Percentiles rank a stretch among this genome's conserved stretches.
These are phyloP conservation scores for Samsoniella hepiali DNA, from an alignment of 2,329 filamentous ascomycete species.

Conservation along the genomic window DNA sequence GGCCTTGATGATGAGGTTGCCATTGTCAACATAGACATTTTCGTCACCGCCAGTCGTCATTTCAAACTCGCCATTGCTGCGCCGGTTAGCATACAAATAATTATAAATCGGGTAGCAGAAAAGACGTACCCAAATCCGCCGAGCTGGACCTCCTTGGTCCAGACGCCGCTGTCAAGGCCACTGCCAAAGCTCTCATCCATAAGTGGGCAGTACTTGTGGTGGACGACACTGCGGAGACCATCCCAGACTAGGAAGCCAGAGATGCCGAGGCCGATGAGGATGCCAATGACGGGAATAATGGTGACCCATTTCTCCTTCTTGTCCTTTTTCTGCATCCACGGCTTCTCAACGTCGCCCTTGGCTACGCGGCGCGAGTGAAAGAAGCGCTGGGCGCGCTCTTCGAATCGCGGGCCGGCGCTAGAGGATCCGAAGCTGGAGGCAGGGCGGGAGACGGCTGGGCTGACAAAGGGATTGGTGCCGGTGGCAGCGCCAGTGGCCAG, in stretches of 20 bases:
- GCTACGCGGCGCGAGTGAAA: constrained; percentile 72
- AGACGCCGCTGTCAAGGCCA: constrained; percentile 58
- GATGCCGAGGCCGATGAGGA: constrained; percentile 64
- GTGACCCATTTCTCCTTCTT: constrained; percentile 84
- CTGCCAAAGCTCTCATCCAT: constrained; percentile 61
- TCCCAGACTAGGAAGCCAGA: constrained; percentile 73
- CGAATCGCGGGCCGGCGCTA: constrained; percentile 36
- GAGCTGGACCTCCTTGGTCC: constrained; percentile 72
- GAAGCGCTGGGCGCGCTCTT: constrained; percentile 50
- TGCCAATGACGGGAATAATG: constrained; percentile 71
- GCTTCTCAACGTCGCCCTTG: constrained; percentile 71
- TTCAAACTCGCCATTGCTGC: constrained; percentile 77
- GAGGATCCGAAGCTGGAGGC: constrained; percentile 47
- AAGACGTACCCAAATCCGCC: constrained; percentile 69
- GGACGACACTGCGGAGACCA: constrained; percentile 66
- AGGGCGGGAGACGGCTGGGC: constrained; percentile 44
- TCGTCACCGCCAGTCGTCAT: constrained; percentile 68
- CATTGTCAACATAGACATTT: constrained; percentile 70
- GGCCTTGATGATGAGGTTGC: constrained; percentile 70
- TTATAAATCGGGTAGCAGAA: neutral
- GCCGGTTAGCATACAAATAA: constrained; percentile 12
- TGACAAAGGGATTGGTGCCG: constrained; percentile 45
- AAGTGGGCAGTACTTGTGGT: constrained; percentile 70
- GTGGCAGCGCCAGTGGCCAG: constrained; percentile 20
- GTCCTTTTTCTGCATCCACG: constrained; percentile 71